phyloP scores from a whole-genome alignment of 257 asterid species.

The Apocynum venetum region DNA sequence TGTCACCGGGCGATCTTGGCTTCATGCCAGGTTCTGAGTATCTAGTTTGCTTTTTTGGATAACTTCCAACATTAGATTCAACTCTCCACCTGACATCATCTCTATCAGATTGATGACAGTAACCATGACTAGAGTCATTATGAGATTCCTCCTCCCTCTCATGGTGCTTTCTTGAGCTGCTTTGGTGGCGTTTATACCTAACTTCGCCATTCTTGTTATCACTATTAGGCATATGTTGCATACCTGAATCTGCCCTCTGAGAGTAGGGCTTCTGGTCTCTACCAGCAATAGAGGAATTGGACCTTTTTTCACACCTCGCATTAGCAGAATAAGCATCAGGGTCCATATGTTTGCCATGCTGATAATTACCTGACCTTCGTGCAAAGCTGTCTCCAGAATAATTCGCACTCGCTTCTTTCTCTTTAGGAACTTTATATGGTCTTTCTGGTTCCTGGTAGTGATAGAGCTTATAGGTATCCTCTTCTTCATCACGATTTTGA shows the following conservation, averaged over 20 bases:
- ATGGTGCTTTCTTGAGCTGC: constrained; percentile 41
- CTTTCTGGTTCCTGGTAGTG: constrained; percentile 27
- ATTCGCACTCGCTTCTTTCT: constrained; percentile 35
- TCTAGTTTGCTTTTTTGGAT: constrained; percentile 13
- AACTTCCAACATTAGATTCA: constrained; percentile 22
- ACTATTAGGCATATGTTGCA: constrained; percentile 37
- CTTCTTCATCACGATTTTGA: constrained; percentile 34
- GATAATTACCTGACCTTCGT: constrained; percentile 35
- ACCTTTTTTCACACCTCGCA: constrained; percentile 40
- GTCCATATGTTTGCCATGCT: constrained; percentile 29
- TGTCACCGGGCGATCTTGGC: constrained; percentile 24
- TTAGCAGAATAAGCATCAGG: constrained; percentile 32
- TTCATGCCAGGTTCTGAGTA: constrained; percentile 17
- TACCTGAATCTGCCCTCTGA: constrained; percentile 48
- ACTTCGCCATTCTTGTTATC: constrained; percentile 38
- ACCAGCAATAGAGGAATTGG: constrained; percentile 35
- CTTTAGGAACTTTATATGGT: constrained; percentile 28
- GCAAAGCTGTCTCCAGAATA: constrained; percentile 50
- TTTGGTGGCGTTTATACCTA: constrained; percentile 38
- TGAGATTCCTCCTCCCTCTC: constrained; percentile 39
- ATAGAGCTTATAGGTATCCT: constrained; percentile 29
- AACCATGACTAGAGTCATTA: constrained; percentile 49
- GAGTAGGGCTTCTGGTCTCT: constrained; percentile 42
- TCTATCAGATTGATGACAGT: constrained; percentile 33
- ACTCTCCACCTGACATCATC: constrained; percentile 25